Base-by-base conservation (phyloP, 208 protist species). In the Trypanosoma caninum region DNA sequence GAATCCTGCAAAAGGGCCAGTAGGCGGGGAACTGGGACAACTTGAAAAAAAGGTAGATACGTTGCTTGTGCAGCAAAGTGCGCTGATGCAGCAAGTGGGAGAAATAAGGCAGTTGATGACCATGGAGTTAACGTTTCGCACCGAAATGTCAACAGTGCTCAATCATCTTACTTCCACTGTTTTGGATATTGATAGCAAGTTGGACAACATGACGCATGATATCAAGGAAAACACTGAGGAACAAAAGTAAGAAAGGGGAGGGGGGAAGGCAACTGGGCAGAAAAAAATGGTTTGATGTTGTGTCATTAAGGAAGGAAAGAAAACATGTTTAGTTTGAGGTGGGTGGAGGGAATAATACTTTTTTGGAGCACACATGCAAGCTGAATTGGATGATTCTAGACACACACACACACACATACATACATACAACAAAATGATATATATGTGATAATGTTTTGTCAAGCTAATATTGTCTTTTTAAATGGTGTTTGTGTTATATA, bases 151-250 rank as follows among this genome's bases (percentile, higher is more conserved):
- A 0, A 79, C 74, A 3, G 70, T 94, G 18, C 65, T 94, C 11
- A 83, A 85, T 54, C 74, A 90, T 54, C 71, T 94, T 25, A 80
- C 88, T 11, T 69, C 77, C 11, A 81, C 82, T 14, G 59, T 94
- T 51, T 58, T 94, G 10, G 64, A 84, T 13, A 64, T 94, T 50
- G 82, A 94, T 37, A 76, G 63, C 66, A 89, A 86, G 52, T 23
- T 89, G 10, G 88, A 94, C 0, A 82, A 86, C 16, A 9, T 86
- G 3, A 7, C 59, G 1, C 80, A 94, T 33, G 59, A 69, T 14
- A 48, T 23, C 5, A 30, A 51, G 23, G 10, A 14, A n/a, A 30
- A 20, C 18, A 51, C 10, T 38, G 20, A 18, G 33, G 18, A 44
- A 27, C n/a, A 46, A 63, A 46, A 70, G 37, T 14, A 41, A 54